These are phyloP conservation scores for Monilinia fructigena DNA, from an alignment of 2,329 filamentous ascomycete species.

Conservation along the genomic window DNA sequence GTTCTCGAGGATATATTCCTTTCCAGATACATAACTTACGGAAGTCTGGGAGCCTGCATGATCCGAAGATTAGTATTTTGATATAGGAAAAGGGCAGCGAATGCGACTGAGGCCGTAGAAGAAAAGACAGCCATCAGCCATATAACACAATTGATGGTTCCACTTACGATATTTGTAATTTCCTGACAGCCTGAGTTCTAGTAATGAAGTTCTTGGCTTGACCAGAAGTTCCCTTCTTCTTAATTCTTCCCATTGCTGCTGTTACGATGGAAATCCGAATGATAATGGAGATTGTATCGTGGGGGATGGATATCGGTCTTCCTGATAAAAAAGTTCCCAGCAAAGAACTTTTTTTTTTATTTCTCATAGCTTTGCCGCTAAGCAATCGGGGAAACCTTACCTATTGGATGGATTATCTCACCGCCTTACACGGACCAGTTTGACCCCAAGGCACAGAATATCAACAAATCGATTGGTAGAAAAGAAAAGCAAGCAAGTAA, in stretches of 20 bases:
- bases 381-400: not conserved
- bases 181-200: constrained; percentile 92
- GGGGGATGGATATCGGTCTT: constrained; percentile 21
- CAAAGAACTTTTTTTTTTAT: constrained; percentile 24
- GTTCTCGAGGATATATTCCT: constrained; percentile 97
- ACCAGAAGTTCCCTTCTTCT: constrained; percentile 86
- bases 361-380: constrained; percentile 20
- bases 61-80: not conserved
- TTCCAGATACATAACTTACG: constrained; percentile 99
- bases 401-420: constrained; percentile 25
- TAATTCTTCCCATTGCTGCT: constrained; percentile 67
- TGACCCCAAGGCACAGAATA: not conserved
- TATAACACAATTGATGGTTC: not conserved
- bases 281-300: not conserved
- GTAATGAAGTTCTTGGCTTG: constrained; percentile 98
- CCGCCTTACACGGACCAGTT: constrained; percentile 22
- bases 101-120: not conserved
- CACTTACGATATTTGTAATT: constrained; percentile 70
- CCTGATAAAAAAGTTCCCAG: constrained; percentile 22
- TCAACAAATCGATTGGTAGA: constrained; percentile 17
- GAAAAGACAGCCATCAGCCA: not conserved
- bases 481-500: not conserved
- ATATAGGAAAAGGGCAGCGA: not conserved
- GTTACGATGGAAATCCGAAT: constrained; percentile 24
- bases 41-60: constrained; percentile 82